These are phyloP conservation scores for Mycena rosella DNA, from an alignment of 768 basidiomycete genomes.

Conservation along the genomic window DNA sequence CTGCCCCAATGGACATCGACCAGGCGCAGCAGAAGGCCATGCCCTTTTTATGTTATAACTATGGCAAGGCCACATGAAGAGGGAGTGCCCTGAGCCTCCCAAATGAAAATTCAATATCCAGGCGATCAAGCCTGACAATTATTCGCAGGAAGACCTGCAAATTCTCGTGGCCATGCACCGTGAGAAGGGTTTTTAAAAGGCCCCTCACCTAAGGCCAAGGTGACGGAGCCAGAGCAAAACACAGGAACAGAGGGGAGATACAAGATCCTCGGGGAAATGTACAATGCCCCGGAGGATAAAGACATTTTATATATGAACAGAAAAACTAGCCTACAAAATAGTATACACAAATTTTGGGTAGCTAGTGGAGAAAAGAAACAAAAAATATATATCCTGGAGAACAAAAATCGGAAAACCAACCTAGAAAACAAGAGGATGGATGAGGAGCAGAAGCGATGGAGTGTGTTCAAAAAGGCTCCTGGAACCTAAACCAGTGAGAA, in stretches of 20 bases:
- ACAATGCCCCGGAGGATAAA: neutral
- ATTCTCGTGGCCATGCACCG: neutral
- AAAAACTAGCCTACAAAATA: neutral
- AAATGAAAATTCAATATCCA: neutral
- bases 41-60: constrained; percentile 10
- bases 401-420: neutral
- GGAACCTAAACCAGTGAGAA: constrained; percentile 18
- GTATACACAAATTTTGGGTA: neutral
- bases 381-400: constrained; percentile 5
- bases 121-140: neutral
- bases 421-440: neutral
- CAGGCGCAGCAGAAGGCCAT: neutral
- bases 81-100: constrained; percentile 15
- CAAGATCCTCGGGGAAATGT: no score
- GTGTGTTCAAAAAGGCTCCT: constrained; percentile 11
- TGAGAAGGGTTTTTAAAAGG: constrained; percentile 15
- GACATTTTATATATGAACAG: neutral
- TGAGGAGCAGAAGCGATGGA: neutral
- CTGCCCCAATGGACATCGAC: neutral
- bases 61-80: constrained; percentile 13
- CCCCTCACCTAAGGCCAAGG: neutral
- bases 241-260: neutral
- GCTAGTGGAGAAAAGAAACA: neutral
- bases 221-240: neutral
- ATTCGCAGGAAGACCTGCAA: neutral